These are phyloP conservation scores for Verticillium nubilum DNA, from an alignment of 2,329 filamentous ascomycete genomes.

Conservation along the genomic window DNA sequence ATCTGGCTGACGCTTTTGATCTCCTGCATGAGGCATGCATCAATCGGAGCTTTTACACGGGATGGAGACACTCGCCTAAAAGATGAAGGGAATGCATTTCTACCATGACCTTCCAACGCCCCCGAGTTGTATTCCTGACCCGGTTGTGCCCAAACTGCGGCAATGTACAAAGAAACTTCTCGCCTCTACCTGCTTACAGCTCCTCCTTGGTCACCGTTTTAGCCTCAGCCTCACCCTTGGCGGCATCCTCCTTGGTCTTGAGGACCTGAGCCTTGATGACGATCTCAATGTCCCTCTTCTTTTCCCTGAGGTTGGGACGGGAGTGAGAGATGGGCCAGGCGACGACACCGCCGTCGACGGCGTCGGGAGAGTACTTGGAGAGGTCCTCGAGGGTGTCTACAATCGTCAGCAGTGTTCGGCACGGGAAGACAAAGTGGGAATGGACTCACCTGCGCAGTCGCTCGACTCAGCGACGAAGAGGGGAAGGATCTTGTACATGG, in stretches of 20 bases:
- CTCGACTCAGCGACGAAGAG: slow-evolving; percentile 32
- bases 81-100: background rate
- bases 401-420: background rate
- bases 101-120: background rate
- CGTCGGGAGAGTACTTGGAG: slow-evolving; percentile 18
- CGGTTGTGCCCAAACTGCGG: background rate
- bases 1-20: background rate
- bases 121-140: background rate
- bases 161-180: background rate
- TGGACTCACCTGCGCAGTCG: slow-evolving; percentile 27
- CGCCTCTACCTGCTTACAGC: background rate
- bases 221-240: background rate
- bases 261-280: slow-evolving; percentile 24
- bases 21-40: background rate
- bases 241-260: slow-evolving; percentile 6
- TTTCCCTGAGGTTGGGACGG: slow-evolving; percentile 16
- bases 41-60: background rate
- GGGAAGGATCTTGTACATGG: slow-evolving; percentile 35
- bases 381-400: slow-evolving; percentile 16
- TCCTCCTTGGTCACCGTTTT: slow-evolving; percentile 1
- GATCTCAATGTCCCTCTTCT: slow-evolving; percentile 21
- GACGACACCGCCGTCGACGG: slow-evolving; percentile 20
- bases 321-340: slow-evolving; percentile 24
- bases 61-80: background rate
- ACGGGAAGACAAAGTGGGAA: background rate